Percentiles rank a stretch among this genome's conserved stretches.
Conservation (phyloP, 805 yeast genomes). For the Lachancea sp. region DNA sequence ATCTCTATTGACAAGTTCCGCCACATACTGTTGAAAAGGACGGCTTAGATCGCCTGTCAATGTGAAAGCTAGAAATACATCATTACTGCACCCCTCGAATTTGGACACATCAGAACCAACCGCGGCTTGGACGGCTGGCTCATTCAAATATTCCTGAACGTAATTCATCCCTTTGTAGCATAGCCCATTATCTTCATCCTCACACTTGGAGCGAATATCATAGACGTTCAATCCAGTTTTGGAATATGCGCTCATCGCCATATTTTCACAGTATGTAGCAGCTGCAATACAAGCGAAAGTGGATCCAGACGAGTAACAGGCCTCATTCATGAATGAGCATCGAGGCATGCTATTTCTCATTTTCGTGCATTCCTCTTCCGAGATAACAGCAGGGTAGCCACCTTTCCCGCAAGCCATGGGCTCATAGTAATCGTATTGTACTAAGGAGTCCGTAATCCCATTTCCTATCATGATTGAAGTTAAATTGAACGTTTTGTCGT, state of each 20-base stretch:
- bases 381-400: conserved; percentile 69
- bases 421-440: conserved; percentile 71
- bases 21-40: conserved; percentile 72
- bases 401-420: conserved; percentile 95
- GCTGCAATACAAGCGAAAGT: conserved; percentile 83
- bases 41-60: conserved; percentile 79
- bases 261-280: conserved; percentile 65
- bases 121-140: conserved; percentile 61
- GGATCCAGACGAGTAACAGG: conserved; percentile 57
- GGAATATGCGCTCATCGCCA: conserved; percentile 60
- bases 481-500: conserved; percentile 54
- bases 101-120: conserved; percentile 79
- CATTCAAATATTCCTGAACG: conserved; percentile 69
- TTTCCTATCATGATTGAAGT: conserved; percentile 84
- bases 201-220: conserved; percentile 78
- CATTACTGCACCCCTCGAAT: conserved; percentile 62
- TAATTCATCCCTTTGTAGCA: conserved; percentile 71
- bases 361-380: conserved; percentile 59
- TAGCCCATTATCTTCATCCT: conserved; percentile 48
- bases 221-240: conserved; percentile 80
- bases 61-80: conserved; percentile 60
- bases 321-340: conserved; percentile 54
- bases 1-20: conserved; percentile 59
- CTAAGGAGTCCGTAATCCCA: conserved; percentile 81
- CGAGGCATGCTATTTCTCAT: conserved; percentile 59